Evolutionary conservation across 225 moss, liverwort and hornwort species (phyloP), one percentile per base, ranked within the genome.

Genomic region (Pseudisothecium myosuroides): DNA sequence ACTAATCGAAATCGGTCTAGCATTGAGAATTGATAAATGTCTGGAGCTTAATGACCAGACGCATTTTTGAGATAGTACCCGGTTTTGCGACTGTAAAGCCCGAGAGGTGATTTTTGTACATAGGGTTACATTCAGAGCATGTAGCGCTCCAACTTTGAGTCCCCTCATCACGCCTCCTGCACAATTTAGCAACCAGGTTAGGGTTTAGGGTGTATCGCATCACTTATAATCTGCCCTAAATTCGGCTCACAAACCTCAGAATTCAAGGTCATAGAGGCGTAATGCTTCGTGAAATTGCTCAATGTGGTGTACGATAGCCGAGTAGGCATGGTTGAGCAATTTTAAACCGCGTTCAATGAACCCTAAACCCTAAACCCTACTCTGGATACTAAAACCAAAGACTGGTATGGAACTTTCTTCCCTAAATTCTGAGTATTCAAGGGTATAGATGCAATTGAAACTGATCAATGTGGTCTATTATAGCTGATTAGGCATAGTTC

Each of bases 111-210:
- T 63, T 73, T 67, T 89, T 45, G 87, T 60, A 86, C 82, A 77
- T 56, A 88, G 78, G 13, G 90, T 56, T 73, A 66, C 56, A 71
- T 91, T 94, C 54, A 88, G 85, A 78, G 86, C 83, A 59, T 89
- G 85, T 29, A 91, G 75, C 8, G 94, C 85, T 84, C 87, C 92
- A 62, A 91, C 39, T 83, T 72, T 88, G 81, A 94, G 85, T 79
- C 92, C 92, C 85, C 94, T 90, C 94, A 91, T 94, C 80, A 52
- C 87, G 83, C 88, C 83, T 83, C 90, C 91, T 90, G 90, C 89
- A 86, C 88, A 41, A 73, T 31, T 16, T 5, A 36, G 50, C 47
- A 50, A 82, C 36, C 82, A 64, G 50, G 36, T 37, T 36, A 64
- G 64, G 36, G 24, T 9, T 54, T n/a, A 78, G 78, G 16, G n/a